Percentiles rank a stretch among this genome's conserved stretches.
These are phyloP conservation scores for Fusarium nanum DNA, from an alignment of 2,329 filamentous ascomycete species.

Conservation along the genomic window DNA sequence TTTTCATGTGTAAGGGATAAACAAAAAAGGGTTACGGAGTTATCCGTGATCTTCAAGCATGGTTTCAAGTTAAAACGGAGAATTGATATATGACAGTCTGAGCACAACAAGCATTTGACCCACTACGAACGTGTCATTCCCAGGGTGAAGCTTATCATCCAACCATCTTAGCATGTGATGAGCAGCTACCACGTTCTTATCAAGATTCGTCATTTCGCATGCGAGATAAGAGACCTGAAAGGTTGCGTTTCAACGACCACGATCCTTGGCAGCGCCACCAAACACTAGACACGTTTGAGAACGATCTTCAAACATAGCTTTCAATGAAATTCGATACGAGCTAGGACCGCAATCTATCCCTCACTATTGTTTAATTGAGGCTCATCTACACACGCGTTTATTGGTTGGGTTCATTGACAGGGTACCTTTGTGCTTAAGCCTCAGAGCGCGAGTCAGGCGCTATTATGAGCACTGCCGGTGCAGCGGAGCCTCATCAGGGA, in stretches of 20 bases:
- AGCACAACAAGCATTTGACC: not conserved
- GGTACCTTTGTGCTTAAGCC: constrained; percentile 6
- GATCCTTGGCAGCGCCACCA: constrained; percentile 6
- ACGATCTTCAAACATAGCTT: constrained; percentile 18
- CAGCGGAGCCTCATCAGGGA: constrained; percentile 8
- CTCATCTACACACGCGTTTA: not conserved
- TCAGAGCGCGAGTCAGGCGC: constrained; percentile 23
- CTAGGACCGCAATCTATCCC: not conserved
- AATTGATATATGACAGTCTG: not conserved
- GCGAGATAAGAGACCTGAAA: constrained; percentile 23
- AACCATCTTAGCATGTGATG: not conserved
- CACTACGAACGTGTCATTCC: not conserved
- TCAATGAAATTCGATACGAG: constrained; percentile 1
- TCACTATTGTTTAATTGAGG: constrained; percentile 1
- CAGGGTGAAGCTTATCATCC: not conserved
- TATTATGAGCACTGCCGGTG: not conserved
- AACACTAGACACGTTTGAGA: constrained; percentile 16
- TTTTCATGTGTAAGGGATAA: not conserved
- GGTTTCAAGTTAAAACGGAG: not conserved
- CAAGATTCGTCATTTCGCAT: constrained; percentile 16
- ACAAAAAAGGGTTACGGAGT: not conserved
- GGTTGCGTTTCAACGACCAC: constrained; percentile 1
- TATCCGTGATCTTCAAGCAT: not conserved
- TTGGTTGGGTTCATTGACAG: constrained; percentile 6
- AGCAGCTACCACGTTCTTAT: not conserved